Evolutionary conservation across 306 rosid genomes (phyloP), one percentile per base, ranked within the genome.

Genomic region (Heteromeles arbutifolia): DNA sequence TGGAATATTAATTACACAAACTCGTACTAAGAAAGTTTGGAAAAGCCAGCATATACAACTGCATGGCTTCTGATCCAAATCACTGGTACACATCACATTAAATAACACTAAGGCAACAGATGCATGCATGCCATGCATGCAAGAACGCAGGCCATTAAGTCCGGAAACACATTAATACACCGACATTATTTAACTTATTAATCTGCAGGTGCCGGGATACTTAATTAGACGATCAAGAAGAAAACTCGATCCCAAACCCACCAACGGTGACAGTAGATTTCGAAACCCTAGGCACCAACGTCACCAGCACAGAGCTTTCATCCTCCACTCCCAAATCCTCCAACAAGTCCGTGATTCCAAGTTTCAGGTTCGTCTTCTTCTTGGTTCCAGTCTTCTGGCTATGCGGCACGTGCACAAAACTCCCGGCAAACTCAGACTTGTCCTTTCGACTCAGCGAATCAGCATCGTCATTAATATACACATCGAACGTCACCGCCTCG

Each of bases 201-300:
- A 22, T 21, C 39, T 3, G 31, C 31, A 9, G 12, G n/a, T 54
- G 11, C 10, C 61, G 25, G 24, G 17, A 11, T 54, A 8, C 61
- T 21, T 54, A 68, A 48, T 32, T 84, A 22, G 81, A 12, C 50
- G 25, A 39, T 61, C 22, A 61, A 61, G 77, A 71, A 26, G 11
- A 15, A 63, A 75, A 50, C 74, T 54, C 89, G 6, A 87, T 91
- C 74, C 80, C 84, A 31, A 89, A 74, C 1, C 83, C 52, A n/a
- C 62, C 75, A 11, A 72, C 57, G 34, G 75, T 19, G 65, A 72
- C 25, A 0, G 8, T 8, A 9, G 13, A 9, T 8, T 64, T 31
- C 8, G 43, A 3, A 64, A 14, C 3, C 65, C 41, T 54, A 14
- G 75, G 75, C 6, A 29, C 75, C 75, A 72, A 72, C 5, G 65